Evolutionary conservation across 805 yeast species (phyloP).

Genomic region (Yarrowia sp.): DNA sequence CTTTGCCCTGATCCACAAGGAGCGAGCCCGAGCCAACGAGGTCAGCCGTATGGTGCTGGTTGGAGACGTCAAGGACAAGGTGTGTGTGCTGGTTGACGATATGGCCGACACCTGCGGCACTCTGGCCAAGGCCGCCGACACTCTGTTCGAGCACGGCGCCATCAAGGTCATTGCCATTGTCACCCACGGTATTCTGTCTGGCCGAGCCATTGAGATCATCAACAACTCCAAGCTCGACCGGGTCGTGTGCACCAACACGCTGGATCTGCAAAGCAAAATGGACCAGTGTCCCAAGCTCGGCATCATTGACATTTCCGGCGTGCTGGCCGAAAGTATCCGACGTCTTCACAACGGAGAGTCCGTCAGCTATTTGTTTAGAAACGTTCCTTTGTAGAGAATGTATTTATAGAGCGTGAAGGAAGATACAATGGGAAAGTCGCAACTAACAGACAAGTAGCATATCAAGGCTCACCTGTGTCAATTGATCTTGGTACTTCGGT

Average conservation of each 20-base stretch:
- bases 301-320: slow-evolving; percentile 82
- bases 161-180: slow-evolving; percentile 89
- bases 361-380: slow-evolving; percentile 83
- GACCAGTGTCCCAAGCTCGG: slow-evolving; percentile 69
- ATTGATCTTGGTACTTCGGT: too few species aligned
- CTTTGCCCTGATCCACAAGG: slow-evolving; percentile 97
- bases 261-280: slow-evolving; percentile 78
- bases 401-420: slow-evolving; percentile 18
- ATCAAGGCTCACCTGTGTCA: too few species aligned
- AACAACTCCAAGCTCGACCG: slow-evolving; percentile 69
- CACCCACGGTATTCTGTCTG: slow-evolving; percentile 94
- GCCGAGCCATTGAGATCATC: slow-evolving; percentile 80
- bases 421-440: too few species aligned
- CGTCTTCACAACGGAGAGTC: slow-evolving; percentile 97
- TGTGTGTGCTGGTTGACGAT: slow-evolving; percentile 91
- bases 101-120: slow-evolving; percentile 99
- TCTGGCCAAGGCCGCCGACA: slow-evolving; percentile 91
- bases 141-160: slow-evolving; percentile 81
- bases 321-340: slow-evolving; percentile 91
- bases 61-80: slow-evolving; percentile 88
- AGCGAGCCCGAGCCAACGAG: slow-evolving; percentile 95
- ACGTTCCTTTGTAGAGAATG: slow-evolving; percentile 56
- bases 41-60: slow-evolving; percentile 96
- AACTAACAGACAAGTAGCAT: too few species aligned
- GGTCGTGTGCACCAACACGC: slow-evolving; percentile 92